phyloP scores from a whole-genome alignment of 139 green algal species.

The Coccomyxa sp. region DNA sequence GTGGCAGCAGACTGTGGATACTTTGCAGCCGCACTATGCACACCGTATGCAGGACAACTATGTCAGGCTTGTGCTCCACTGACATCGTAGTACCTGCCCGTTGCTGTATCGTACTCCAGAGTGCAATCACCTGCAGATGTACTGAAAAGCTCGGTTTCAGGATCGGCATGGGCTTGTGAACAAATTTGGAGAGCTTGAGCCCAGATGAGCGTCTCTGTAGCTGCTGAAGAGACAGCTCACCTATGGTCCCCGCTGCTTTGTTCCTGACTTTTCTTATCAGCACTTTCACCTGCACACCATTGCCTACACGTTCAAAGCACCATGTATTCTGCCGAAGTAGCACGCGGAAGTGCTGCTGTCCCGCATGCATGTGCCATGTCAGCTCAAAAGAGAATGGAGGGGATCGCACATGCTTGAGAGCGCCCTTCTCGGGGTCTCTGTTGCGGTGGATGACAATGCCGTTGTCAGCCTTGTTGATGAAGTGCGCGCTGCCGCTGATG shows the following conservation, averaged over 20 bases:
- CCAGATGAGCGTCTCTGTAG: neutral
- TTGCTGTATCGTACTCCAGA: neutral
- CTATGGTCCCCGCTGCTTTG: slow-evolving; percentile 85
- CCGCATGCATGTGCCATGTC: neutral
- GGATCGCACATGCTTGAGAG: slow-evolving; percentile 5
- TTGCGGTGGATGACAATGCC: slow-evolving; percentile 93
- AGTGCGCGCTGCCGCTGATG: slow-evolving; percentile 92
- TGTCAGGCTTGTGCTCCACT: too few species aligned
- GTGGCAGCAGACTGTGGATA: too few species aligned
- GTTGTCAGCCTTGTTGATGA: slow-evolving; percentile 97
- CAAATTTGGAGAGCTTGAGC: neutral
- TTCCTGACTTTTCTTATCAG: slow-evolving; percentile 79
- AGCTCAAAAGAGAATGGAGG: neutral
- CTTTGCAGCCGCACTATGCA: too few species aligned
- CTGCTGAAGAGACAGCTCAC: too few species aligned
- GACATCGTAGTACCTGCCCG: neutral
- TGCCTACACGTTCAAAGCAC: neutral
- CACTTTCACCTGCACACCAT: slow-evolving; percentile 40
- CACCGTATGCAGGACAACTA: too few species aligned
- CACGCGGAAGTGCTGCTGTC: neutral
- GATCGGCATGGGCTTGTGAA: neutral
- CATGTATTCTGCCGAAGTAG: neutral
- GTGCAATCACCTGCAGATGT: neutral
- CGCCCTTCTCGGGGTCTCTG: slow-evolving; percentile 40
- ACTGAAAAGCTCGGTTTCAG: too few species aligned